Base-by-base conservation (phyloP, 1,284 basidiomycete genomes). In the Sporisorium sorghi region DNA sequence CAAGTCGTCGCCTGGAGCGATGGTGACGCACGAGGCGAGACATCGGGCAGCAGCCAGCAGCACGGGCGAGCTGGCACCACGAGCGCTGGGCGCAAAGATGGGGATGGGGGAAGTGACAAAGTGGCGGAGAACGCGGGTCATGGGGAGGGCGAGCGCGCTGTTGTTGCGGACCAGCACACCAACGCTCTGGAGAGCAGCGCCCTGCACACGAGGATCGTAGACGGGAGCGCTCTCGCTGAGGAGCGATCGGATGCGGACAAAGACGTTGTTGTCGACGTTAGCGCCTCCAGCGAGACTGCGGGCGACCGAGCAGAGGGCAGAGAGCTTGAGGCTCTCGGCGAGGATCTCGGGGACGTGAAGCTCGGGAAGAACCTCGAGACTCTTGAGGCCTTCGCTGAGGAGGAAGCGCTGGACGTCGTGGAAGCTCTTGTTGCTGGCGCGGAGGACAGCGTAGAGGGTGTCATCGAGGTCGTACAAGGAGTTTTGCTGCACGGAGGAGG, bases 81-180 rank as follows among this genome's bases (percentile, higher is more conserved):
- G 21, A 48, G 78, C 60, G 12, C 89, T 89, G 30, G 66, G 51
- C 79, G 95, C 92, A 77, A 97, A 94, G 33, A 94, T 91, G 0
- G 92, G 90, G 39, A 96, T 86, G 7, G 94, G 94, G 2, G 91
- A 91, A 10, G 93, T 94, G 26, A 96, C 90, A 76, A 97, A 95
- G 51, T 91, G 90, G 32, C 94, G 90, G 39, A 98, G 87, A 79
- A 94, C 92, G 43, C 87, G 88, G 0, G 91, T 91, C 88, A 95
- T 90, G 11, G 88, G 87, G 3, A 89, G 85, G 1, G 93, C 93
- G 56, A 93, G 90, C 21, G 90, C 89, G 0, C 92, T 91, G 85
- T 93, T 93, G 70, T 91, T 94, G 84, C 91, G 90, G 2, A 95
- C 94, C 33, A 91, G 88, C 30, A 93, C 90, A 19, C 89, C 91